These are phyloP conservation scores for Geoglossum glabrum DNA, from an alignment of 495 filamentous ascomycete species.

Conservation along the genomic window DNA sequence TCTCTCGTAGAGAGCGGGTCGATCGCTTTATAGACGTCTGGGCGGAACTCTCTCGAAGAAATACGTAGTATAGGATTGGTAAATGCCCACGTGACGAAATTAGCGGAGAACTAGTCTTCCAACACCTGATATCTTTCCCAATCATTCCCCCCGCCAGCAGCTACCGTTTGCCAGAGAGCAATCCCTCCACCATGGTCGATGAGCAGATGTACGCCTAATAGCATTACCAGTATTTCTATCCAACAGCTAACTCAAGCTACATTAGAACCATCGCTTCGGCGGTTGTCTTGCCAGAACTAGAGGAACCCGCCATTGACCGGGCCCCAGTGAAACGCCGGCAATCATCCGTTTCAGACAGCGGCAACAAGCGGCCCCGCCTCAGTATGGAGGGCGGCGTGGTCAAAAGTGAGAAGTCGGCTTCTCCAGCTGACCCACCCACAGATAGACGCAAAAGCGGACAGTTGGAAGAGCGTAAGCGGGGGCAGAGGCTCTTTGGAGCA, in stretches of 20 bases:
- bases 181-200: neutral
- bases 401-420: neutral
- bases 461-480: slow-evolving; percentile 68
- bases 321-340: slow-evolving; percentile 33
- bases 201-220: neutral
- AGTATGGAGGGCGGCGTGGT: slow-evolving; percentile 4
- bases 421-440: slow-evolving; percentile 14
- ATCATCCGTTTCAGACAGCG: slow-evolving; percentile 32
- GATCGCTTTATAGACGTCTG: neutral
- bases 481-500: slow-evolving; percentile 75
- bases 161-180: neutral
- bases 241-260: neutral
- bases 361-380: slow-evolving; percentile 35
- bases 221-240: neutral
- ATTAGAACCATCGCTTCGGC: slow-evolving; percentile 39
- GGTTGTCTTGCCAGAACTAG: slow-evolving; percentile 37
- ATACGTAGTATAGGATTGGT: neutral
- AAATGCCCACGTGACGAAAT: neutral
- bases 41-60: neutral
- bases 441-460: slow-evolving; percentile 28
- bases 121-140: neutral
- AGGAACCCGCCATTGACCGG: slow-evolving; percentile 15
- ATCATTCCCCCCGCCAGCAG: neutral
- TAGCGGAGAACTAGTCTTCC: neutral
- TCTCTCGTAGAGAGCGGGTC: neutral